Percentiles rank a stretch among this genome's conserved stretches.
Evolutionary conservation across 2,329 filamentous ascomycete species (phyloP).

Genomic region (Pseudogymnoascus sp.): DNA sequence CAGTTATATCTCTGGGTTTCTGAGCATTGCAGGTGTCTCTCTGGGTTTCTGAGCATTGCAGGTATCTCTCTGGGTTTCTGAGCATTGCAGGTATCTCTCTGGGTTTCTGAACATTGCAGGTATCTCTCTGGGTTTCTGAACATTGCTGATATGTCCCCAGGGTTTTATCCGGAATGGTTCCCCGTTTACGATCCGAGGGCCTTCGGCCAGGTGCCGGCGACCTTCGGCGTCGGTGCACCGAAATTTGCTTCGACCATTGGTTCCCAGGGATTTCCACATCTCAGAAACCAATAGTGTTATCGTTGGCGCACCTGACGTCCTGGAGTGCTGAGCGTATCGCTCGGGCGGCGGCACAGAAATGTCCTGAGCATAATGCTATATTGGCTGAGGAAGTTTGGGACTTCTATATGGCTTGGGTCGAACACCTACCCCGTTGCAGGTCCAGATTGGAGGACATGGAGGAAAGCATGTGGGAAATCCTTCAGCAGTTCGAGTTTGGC

Average conservation of each 20-base stretch:
- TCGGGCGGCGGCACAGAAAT: background rate
- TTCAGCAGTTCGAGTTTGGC: background rate
- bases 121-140: background rate
- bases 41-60: no score
- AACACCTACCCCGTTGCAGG: background rate
- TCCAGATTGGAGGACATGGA: background rate
- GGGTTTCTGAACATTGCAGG: background rate
- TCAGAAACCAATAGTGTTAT: conserved; percentile 8
- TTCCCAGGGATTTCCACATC: background rate
- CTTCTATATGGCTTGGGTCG: conserved; percentile 13
- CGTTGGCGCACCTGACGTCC: conserved; percentile 16
- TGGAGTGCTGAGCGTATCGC: conserved; percentile 21
- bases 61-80: no score
- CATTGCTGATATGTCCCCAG: background rate
- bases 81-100: no score
- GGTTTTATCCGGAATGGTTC: background rate
- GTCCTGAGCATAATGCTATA: background rate
- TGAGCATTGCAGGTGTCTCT: no score
- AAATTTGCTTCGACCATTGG: background rate
- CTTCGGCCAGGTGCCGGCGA: background rate
- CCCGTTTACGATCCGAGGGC: background rate
- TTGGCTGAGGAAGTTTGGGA: conserved; percentile 16
- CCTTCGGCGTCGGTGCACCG: background rate
- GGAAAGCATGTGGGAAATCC: conserved; percentile 9
- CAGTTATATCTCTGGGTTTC: no score